Evolutionary conservation across 2,329 filamentous ascomycete genomes (phyloP).

Genomic region (Blastomyces parvus): DNA sequence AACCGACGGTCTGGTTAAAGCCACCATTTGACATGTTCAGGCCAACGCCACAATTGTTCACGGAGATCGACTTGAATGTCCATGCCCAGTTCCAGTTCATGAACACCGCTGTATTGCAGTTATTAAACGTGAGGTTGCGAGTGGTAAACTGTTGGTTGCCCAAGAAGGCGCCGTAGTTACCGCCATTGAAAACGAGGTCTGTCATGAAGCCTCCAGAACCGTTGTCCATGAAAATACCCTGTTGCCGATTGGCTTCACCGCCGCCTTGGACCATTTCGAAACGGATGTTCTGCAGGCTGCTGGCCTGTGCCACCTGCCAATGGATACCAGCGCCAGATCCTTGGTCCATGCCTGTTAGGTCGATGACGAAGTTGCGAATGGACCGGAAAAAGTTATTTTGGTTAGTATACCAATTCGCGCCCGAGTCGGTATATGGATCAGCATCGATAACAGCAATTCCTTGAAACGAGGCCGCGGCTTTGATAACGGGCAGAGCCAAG

Average conservation of each 20-base stretch:
- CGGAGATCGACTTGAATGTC: slow-evolving; percentile 65
- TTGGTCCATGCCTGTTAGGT: slow-evolving; percentile 50
- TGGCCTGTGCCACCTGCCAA: slow-evolving; percentile 80
- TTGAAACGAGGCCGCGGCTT: slow-evolving; percentile 59
- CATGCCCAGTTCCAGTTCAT: slow-evolving; percentile 92
- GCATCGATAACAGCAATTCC: slow-evolving; percentile 87
- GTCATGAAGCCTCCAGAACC: slow-evolving; percentile 76
- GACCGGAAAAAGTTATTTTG: slow-evolving; percentile 78
- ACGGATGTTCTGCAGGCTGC: slow-evolving; percentile 65
- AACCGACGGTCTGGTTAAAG: slow-evolving; percentile 67
- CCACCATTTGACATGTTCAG: slow-evolving; percentile 66
- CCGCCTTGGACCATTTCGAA: slow-evolving; percentile 62
- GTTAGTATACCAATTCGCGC: slow-evolving; percentile 68
- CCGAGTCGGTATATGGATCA: slow-evolving; percentile 65
- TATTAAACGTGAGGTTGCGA: slow-evolving; percentile 72
- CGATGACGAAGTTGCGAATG: slow-evolving; percentile 72
- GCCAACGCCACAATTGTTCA: slow-evolving; percentile 66
- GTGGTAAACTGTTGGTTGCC: slow-evolving; percentile 84
- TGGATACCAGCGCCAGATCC: slow-evolving; percentile 60
- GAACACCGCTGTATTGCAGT: slow-evolving; percentile 71
- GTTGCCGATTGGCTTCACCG: slow-evolving; percentile 55
- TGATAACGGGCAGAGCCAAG: slow-evolving; percentile 60
- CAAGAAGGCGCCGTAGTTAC: slow-evolving; percentile 65
- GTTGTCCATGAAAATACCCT: slow-evolving; percentile 77
- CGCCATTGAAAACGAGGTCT: slow-evolving; percentile 75